Evolutionary conservation across 495 filamentous ascomycete species (phyloP).

Genomic region (Neurospora sublineolata): DNA sequence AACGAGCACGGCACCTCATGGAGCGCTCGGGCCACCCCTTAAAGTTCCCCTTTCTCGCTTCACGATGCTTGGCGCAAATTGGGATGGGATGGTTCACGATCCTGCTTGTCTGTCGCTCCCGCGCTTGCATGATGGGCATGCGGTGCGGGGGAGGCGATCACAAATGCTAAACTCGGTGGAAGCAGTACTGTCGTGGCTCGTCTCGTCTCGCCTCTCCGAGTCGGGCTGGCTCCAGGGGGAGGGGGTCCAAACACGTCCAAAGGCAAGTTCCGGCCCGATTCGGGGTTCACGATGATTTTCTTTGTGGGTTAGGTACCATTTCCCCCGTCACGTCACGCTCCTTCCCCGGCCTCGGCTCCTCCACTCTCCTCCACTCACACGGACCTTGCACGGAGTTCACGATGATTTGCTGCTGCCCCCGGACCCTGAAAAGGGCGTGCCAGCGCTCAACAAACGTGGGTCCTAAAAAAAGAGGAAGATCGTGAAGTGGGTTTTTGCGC

Average conservation of each 20-base stretch:
- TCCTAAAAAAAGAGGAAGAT: not conserved
- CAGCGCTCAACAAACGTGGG: not conserved
- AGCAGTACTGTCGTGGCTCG: not conserved
- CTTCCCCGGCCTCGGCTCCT: not conserved
- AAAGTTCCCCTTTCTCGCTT: not conserved
- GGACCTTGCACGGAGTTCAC: not conserved
- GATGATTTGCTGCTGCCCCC: not conserved
- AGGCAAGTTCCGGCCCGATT: not conserved
- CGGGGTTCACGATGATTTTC: not conserved
- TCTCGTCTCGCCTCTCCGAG: not conserved
- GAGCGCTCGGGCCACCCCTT: conserved; percentile 2
- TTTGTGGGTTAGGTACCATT: not conserved
- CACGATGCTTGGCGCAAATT: not conserved
- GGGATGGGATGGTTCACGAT: not conserved
- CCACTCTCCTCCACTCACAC: not conserved
- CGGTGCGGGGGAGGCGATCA: not conserved
- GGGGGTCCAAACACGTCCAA: not conserved
- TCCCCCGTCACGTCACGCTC: not conserved
- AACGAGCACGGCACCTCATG: not conserved
- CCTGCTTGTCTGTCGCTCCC: not conserved
- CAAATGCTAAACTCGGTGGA: not conserved
- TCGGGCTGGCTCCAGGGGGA: not conserved
- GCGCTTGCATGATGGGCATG: not conserved
- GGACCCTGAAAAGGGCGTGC: not conserved
- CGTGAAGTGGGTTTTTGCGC: not conserved